phyloP scores from a whole-genome alignment of 495 filamentous ascomycete species.

The Penicillium fimorum region DNA sequence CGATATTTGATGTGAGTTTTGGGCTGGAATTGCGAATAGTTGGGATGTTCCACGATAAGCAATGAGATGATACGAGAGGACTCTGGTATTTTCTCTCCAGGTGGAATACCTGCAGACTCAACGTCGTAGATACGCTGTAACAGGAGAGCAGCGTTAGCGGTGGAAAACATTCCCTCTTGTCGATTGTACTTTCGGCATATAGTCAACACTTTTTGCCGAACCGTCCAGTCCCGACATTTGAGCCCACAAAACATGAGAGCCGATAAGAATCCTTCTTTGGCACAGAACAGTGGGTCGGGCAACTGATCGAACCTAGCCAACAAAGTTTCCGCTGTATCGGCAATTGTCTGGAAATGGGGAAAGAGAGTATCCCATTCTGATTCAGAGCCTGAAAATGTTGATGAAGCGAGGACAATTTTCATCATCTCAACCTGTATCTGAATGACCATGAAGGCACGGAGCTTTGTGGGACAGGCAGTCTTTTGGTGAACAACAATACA shows the following conservation, averaged over 20 bases:
- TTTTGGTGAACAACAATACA: neutral
- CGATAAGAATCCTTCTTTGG: constrained; percentile 1
- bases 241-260: constrained; percentile 11
- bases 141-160: neutral
- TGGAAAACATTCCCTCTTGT: constrained; percentile 2
- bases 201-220: constrained; percentile 8
- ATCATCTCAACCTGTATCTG: neutral
- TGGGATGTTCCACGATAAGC: neutral
- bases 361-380: constrained; percentile 5
- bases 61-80: neutral
- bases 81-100: neutral
- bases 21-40: neutral
- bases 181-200: constrained; percentile 8
- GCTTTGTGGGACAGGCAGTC: neutral
- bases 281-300: constrained; percentile 7
- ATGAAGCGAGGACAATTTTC: neutral
- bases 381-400: neutral
- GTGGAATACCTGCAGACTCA: neutral
- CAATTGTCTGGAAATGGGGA: neutral
- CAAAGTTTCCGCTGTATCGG: neutral
- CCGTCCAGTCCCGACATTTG: constrained; percentile 13
- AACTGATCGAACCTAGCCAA: neutral
- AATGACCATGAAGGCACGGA: neutral
- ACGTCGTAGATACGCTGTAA: constrained; percentile 2
- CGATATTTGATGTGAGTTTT: constrained; percentile 1